Evolutionary conservation across 1,139 yeast genomes (phyloP).

Genomic region (Sugiyamaella castrensis): DNA sequence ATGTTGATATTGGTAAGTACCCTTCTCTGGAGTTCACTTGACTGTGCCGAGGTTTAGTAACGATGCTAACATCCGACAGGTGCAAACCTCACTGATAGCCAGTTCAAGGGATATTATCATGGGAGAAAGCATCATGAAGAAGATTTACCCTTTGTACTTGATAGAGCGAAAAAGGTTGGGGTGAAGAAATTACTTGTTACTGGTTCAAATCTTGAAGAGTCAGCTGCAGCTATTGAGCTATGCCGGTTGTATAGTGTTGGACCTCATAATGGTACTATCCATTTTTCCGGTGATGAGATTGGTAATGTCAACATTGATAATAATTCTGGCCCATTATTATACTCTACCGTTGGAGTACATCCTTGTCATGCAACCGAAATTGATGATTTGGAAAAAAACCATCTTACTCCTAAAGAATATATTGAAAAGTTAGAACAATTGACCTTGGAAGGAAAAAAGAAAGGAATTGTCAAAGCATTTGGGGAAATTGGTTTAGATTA

Average conservation of each 20-base stretch:
- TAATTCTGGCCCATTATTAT: slow-evolving; percentile 27
- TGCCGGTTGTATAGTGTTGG: slow-evolving; percentile 31
- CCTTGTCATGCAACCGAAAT: slow-evolving; percentile 82
- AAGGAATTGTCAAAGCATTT: slow-evolving; percentile 60
- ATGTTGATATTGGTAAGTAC: slow-evolving; percentile 24
- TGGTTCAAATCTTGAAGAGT: slow-evolving; percentile 72
- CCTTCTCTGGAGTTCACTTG: not conserved
- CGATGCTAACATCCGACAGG: slow-evolving; percentile 44
- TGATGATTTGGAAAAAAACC: slow-evolving; percentile 50
- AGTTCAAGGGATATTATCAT: slow-evolving; percentile 80
- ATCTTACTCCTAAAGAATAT: slow-evolving; percentile 46
- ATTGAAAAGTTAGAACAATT: slow-evolving; percentile 49
- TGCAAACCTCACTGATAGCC: slow-evolving; percentile 82
- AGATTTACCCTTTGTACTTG: slow-evolving; percentile 63
- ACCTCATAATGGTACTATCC: no score
- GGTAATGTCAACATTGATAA: slow-evolving; percentile 16
- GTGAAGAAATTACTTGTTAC: slow-evolving; percentile 76
- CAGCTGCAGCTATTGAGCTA: slow-evolving; percentile 47
- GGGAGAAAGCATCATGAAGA: slow-evolving; percentile 61
- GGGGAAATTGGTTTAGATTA: slow-evolving; percentile 95
- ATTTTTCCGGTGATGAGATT: no score
- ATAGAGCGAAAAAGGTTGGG: slow-evolving; percentile 61
- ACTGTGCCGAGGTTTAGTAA: not conserved
- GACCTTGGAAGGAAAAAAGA: slow-evolving; percentile 47
- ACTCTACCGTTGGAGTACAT: slow-evolving; percentile 88